Evolutionary conservation across 176 grass and related monocot genomes (phyloP), one percentile per base, ranked within the genome.

Genomic region (Oryza australiensis): DNA sequence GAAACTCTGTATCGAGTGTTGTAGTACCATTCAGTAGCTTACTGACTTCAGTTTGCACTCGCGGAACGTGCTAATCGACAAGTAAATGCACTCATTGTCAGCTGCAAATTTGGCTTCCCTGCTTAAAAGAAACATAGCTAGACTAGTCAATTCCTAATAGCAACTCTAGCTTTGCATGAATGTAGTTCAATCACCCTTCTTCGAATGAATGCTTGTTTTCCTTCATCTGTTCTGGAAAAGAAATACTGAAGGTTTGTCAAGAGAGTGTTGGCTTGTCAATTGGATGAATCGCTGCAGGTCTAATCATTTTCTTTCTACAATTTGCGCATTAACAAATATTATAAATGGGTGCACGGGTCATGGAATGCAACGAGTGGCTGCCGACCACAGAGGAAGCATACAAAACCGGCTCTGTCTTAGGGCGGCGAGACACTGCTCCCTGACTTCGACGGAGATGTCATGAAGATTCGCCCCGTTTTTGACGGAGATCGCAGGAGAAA

Each of bases 361-460:
- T 62, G 27, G 66, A 40, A 26, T 8, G 49, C 26, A 48, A 24
- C 16, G 26, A 18, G 24, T 34, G 18, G 35, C 49, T 73, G 33
- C 70, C 77, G 70, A 68, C 70, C 70, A 80, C 83, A 18, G 73
- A 13, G 29, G 7, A 72, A 71, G 53, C 83, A 37, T 72, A 68
- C 83, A 43, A 57, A 74, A 57, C 15, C 3, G 11, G 12, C 9
- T 46, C 3, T 57, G 68, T 74, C 68, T 23, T 55, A 1, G 9
- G 76, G 23, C 9, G 76, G 30, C 68, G 29, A 40, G 57, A 57
- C 68, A 28, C 23, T n/a, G 27, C 20, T 37, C 9, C 11, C 63
- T 5, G 42, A 55, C 49, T 27, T 41, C 29, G 63, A 68, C 74
- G 14, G 33, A 62, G 30, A 28, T 60, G 33, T 7, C 43, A 28